Evolutionary conservation across 306 rosid genomes (phyloP).

Genomic region (Cucumis sativus): DNA sequence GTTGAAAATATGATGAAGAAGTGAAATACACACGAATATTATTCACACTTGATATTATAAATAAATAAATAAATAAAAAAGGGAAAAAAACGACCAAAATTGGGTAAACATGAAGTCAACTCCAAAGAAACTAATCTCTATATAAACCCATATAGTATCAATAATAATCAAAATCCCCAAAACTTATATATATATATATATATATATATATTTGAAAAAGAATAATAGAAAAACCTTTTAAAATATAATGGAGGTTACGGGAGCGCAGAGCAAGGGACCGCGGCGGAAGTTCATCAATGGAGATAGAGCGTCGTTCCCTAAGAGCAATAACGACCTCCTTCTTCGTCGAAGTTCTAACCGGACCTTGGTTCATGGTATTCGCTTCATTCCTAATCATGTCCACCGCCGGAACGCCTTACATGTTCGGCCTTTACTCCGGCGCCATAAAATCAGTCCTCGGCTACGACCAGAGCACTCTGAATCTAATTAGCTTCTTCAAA

Average conservation of each 20-base stretch:
- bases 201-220: too few species aligned
- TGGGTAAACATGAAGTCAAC: too few species aligned
- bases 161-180: neutral
- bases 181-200: too few species aligned
- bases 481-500: slow-evolving; percentile 73
- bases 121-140: neutral
- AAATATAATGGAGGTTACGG: neutral
- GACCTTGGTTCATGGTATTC: slow-evolving; percentile 75
- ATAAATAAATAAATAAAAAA: too few species aligned
- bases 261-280: too few species aligned
- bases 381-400: slow-evolving; percentile 66
- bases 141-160: neutral
- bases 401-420: slow-evolving; percentile 68
- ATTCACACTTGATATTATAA: too few species aligned
- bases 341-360: slow-evolving; percentile 22
- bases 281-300: neutral
- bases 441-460: slow-evolving; percentile 42
- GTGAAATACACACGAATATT: too few species aligned
- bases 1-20: too few species aligned
- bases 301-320: neutral
- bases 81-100: too few species aligned
- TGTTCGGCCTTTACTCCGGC: slow-evolving; percentile 60
- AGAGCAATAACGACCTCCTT: neutral
- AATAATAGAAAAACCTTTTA: neutral
- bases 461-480: slow-evolving; percentile 77